Base-by-base conservation (phyloP, 2,329 filamentous ascomycete genomes). In the Polychaeton citri region DNA sequence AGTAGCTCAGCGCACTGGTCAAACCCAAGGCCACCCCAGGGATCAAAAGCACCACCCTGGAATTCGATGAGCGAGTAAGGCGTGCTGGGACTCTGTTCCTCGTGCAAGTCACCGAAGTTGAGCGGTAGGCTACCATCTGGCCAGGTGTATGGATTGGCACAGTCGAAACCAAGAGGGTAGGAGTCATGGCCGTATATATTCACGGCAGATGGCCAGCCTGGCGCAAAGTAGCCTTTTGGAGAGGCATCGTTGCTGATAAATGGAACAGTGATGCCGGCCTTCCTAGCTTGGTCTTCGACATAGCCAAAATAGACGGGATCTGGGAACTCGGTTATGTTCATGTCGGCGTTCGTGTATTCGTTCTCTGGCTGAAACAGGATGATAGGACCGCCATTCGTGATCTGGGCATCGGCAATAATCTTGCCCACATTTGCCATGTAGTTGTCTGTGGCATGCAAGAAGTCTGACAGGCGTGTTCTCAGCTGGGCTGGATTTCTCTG, bases 321-420 rank as follows among this genome's bases (percentile, higher is more conserved):
- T 0, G 79, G 79, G 44, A 79, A 82, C 2, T 60, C 57, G 0
- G 58, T 53, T n/a, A 69, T 60, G 2, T 61, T 61, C 3, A 58
- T 59, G 12, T 61, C 58, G 1, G 64, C 65, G 13, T 62, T 57
- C 1, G 71, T 76, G 51, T 88, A 87, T 54, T 90, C 84, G 43
- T 90, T 92, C 54, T 92, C 84, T 0, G 81, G 78, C 53, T 92
- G 84, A 30, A 81, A 69, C 1, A 88, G 61, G 40, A 92, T 83
- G 6, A 92, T 69, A 0, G 82, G 82, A 0, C 84, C 84, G 0
- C 81, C 83, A 35, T 87, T 82, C 1, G 81, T 88, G 49, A 92
- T 87, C 48, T 90, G 82, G 1, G 73, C 76, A 37, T 76, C 72
- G 3, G 82, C 79, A 44, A 92, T 78, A 6, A 77, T 74, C 9